Conservation (phyloP, 768 basidiomycete species). For the Lepiota subincarnata region DNA sequence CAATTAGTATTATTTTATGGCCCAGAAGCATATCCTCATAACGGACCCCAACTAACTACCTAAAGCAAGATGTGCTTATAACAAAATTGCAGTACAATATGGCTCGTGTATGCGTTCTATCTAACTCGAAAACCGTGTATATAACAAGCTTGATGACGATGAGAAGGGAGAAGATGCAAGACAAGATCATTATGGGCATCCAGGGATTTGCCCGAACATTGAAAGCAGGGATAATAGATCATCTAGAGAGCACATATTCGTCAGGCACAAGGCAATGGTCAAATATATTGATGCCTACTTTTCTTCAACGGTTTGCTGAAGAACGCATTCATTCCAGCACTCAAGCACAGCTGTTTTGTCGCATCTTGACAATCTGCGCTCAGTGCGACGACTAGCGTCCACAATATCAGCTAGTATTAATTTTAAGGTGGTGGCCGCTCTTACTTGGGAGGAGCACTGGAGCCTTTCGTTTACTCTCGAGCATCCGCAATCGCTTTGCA, state of each 20-base stretch:
- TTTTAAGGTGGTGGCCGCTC: constrained; percentile 11
- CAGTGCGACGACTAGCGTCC: constrained; percentile 54
- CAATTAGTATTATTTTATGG: too few species aligned
- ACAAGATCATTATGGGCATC: neutral
- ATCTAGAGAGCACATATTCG: constrained; percentile 27
- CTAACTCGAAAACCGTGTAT: neutral
- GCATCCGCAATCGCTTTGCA: constrained; percentile 53
- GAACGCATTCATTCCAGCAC: constrained; percentile 75
- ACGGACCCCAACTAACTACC: too few species aligned
- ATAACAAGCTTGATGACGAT: neutral
- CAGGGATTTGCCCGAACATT: constrained; percentile 40
- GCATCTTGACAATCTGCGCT: constrained; percentile 78
- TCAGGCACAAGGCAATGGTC: neutral
- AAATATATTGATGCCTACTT: constrained; percentile 28
- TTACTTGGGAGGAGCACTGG: constrained; percentile 51
- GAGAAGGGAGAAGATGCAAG: neutral
- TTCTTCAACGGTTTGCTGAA: constrained; percentile 70
- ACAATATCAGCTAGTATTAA: constrained; percentile 1
- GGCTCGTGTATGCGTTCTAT: neutral
- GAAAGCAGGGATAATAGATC: constrained; percentile 52
- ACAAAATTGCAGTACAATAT: neutral
- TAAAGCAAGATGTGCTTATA: neutral
- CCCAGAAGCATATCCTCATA: too few species aligned
- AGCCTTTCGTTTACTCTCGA: constrained; percentile 56
- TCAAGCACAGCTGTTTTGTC: constrained; percentile 71